Evolutionary conservation across 176 grass and related monocot species (phyloP).

Genomic region (Lolium rigidum): DNA sequence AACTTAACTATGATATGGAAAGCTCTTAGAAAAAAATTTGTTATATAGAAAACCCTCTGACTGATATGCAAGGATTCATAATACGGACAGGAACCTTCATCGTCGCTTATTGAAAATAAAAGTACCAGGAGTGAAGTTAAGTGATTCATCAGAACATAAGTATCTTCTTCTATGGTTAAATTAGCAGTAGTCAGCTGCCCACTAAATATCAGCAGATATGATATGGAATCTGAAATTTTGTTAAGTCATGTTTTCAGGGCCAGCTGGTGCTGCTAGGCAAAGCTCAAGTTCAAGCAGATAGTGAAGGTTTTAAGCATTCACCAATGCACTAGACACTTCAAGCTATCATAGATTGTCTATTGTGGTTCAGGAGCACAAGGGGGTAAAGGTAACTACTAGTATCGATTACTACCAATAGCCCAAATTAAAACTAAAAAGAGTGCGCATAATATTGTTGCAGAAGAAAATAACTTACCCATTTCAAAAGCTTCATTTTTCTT

Average conservation of each 20-base stretch:
- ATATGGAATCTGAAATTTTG: neutral
- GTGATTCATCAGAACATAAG: neutral
- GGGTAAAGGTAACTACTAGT: neutral
- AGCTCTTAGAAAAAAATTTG: neutral
- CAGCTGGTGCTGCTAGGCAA: neutral
- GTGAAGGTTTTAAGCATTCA: conserved; percentile 21
- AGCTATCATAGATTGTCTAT: neutral
- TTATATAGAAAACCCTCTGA: neutral
- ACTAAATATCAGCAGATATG: neutral
- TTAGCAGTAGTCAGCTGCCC: neutral
- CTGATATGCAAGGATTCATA: neutral
- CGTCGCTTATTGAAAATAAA: neutral
- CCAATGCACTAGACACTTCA: neutral
- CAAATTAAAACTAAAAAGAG: conserved; percentile 9
- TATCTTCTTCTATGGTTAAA: neutral
- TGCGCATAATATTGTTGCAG: neutral
- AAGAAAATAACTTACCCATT: conserved; percentile 53
- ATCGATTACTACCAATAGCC: neutral
- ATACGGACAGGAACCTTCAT: neutral
- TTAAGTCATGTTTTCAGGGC: neutral
- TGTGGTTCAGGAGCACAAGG: conserved; percentile 24
- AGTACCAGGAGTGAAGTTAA: neutral
- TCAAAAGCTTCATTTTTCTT: conserved; percentile 47
- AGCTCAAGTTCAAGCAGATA: conserved; percentile 8
- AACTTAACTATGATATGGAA: conserved; percentile 1